Base-by-base conservation (phyloP, 208 protist species). In the Leishmania tarentolae region DNA sequence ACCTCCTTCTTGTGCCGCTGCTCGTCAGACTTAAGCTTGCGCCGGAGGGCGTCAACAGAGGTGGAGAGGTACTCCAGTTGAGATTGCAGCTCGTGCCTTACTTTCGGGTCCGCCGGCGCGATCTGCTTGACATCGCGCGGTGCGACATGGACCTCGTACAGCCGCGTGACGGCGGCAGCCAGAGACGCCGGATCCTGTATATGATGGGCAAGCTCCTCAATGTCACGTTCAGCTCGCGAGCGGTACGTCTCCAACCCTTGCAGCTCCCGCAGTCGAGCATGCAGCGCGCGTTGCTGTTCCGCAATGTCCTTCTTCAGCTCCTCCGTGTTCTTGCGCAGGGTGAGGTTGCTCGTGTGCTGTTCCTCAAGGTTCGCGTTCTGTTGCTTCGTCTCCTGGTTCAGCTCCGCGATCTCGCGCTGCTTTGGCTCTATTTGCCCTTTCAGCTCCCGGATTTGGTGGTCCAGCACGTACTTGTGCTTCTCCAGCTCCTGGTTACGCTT, bases 391-490 rank as follows among this genome's bases (percentile, higher is more conserved):
- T 98, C 91, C 83, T 98, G 84, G 77, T 98, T 97, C 78, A 98
- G 90, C 47, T 90, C 84, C 8, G 83, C 81, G 75, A 99, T 99
- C 81, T 99, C 94, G 42, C 94, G 85, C 85, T 99, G 98, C 80
- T 97, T 91, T 53, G 98, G 98, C 88, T 99, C 98, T 80, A 99
- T 99, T 90, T 99, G 98, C 79, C 95, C 95, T 86, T 99, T 99
- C 42, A 99, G 92, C 90, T 99, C 97, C 31, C 97, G 96, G 83
- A 99, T 99, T 86, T 98, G 99, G 90, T 99, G 98, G 85, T 99
- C 98, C 6, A 99, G 92, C 40, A 99, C 99, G 89, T 99, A 99
- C 84, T 99, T 99, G 92, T 99, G 98, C 86, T 99, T 99, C 81
- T 99, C 98, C 65, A 99, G 88, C 88, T 99, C 98, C 86, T 99